A percentile compares a stretch with the other conserved stretches of the same genome.
Conservation (phyloP, 371 early-diverging fungal species). For the Umbelopsis sp. region DNA sequence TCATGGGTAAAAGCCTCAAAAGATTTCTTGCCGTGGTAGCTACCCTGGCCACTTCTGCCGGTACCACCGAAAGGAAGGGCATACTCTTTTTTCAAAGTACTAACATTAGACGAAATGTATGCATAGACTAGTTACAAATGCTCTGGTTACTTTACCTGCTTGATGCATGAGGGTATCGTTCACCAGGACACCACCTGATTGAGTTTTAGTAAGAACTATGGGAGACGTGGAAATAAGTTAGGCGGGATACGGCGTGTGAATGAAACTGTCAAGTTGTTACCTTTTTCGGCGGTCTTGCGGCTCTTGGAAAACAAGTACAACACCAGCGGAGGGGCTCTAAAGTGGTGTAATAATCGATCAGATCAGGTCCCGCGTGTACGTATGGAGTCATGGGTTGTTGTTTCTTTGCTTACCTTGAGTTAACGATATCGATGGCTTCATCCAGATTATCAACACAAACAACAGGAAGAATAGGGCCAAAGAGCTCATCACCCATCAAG, state of each 20-base stretch:
- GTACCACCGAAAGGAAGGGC: conserved; percentile 93
- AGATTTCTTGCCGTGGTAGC: conserved; percentile 81
- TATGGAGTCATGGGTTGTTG: neutral
- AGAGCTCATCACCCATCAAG: conserved; percentile 61
- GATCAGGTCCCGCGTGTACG: neutral
- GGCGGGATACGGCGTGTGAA: neutral
- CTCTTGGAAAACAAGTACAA: conserved; percentile 36
- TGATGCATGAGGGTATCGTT: conserved; percentile 84
- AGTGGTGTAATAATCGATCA: neutral
- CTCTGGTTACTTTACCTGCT: conserved; percentile 36
- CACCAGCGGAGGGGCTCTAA: conserved; percentile 29
- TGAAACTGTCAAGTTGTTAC: conserved; percentile 24
- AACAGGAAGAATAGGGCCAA: conserved; percentile 86
- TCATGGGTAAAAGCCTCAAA: conserved; percentile 80
- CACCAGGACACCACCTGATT: conserved; percentile 76
- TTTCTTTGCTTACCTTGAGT: conserved; percentile 30
- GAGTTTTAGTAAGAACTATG: conserved; percentile 60
- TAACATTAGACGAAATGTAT: neutral
- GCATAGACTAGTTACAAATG: neutral
- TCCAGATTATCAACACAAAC: conserved; percentile 30
- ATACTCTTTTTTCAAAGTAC: conserved; percentile 36
- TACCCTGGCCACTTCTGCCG: conserved; percentile 88
- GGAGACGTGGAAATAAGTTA: conserved; percentile 5
- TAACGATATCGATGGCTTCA: conserved; percentile 33
- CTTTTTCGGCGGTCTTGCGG: conserved; percentile 31